Evolutionary conservation across 352 stramenopile genomes (phyloP).

Genomic region (Saprolegnia parasitica): DNA sequence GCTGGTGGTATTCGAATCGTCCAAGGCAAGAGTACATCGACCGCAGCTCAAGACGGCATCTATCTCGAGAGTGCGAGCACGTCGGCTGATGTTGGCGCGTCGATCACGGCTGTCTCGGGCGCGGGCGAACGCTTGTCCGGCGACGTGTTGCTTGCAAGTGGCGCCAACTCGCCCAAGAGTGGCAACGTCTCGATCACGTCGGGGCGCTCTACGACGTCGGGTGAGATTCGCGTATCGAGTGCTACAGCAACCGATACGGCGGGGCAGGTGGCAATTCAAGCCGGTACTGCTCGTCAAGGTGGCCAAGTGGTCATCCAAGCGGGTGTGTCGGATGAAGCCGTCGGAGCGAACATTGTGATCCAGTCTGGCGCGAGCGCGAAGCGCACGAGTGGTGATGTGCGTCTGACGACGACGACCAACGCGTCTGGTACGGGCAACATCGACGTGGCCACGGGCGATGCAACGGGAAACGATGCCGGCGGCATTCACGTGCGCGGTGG

Average conservation of each 20-base stretch:
- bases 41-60: neutral
- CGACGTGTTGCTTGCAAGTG: neutral
- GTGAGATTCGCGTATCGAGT: neutral
- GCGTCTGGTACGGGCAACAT: neutral
- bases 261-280: neutral
- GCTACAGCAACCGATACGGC: neutral
- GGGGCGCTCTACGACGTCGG: neutral
- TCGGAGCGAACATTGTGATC: neutral
- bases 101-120: neutral
- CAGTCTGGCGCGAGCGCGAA: neutral
- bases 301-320: no score
- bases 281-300: neutral
- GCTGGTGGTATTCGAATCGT: conserved; percentile 9
- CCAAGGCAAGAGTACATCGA: conserved; percentile 9
- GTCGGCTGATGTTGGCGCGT: neutral
- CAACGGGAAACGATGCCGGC: neutral
- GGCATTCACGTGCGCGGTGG: neutral
- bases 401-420: no score
- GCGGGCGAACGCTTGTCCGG: conserved; percentile 1
- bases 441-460: neutral
- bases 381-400: neutral
- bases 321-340: neutral
- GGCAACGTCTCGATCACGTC: neutral
- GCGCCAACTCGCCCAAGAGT: neutral
- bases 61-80: neutral